Conservation (phyloP, 441 rosid genomes). For the Breynia disticha region DNA sequence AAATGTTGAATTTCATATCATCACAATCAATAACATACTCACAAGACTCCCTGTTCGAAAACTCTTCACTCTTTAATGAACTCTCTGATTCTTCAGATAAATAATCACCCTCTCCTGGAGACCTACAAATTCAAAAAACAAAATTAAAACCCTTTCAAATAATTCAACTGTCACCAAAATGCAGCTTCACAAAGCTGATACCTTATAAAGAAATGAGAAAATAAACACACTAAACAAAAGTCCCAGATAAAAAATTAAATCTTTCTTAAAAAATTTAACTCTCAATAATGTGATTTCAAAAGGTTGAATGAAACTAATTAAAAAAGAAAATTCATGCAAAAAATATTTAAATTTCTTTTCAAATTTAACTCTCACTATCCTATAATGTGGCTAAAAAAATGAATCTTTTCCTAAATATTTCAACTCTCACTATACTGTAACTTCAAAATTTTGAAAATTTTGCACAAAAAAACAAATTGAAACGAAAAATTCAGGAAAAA, state of each 20-base stretch:
- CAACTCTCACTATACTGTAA: no score
- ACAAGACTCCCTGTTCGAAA: conserved; percentile 49
- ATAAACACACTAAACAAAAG: no score
- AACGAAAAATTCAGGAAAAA: no score
- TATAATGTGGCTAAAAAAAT: neutral
- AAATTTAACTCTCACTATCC: neutral
- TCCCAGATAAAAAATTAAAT: neutral
- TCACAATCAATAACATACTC: conserved; percentile 37
- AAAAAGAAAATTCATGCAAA: no score
- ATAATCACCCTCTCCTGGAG: conserved; percentile 54
- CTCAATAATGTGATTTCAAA: no score
- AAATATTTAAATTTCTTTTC: no score
- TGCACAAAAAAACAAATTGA: no score
- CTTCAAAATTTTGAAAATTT: no score
- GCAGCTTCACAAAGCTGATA: neutral
- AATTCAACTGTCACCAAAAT: neutral
- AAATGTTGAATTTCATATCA: conserved; percentile 50
- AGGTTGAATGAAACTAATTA: no score
- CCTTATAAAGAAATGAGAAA: neutral
- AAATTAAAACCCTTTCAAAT: neutral
- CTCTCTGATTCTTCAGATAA: conserved; percentile 52
- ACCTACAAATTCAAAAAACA: conserved; percentile 38
- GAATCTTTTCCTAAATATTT: no score
- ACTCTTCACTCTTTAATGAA: conserved; percentile 38
- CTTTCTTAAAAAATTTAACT: no score